Evolutionary conservation across 331 rosid species (phyloP), one percentile per base, ranked within the genome.

Genomic region (Erythrophleum ivorense): DNA sequence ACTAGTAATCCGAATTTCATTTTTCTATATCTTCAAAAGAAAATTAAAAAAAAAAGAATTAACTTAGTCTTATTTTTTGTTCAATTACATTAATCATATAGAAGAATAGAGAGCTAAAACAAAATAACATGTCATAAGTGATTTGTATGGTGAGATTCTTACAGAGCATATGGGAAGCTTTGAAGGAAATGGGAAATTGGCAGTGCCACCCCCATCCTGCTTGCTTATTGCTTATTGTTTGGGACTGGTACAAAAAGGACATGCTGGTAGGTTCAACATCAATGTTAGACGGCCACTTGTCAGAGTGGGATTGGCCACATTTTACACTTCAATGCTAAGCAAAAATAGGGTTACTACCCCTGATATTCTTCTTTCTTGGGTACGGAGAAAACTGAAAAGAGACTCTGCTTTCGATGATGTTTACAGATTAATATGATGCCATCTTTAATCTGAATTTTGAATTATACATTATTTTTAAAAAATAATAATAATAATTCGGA

Each of bases 301-400:
- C 86, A 71, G 46, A 62, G 18, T 68, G 38, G 59, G 54, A 78
- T 84, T 62, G 81, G 87, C 18, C 1, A n/a, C 71, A 57, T 77
- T 18, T 69, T 11, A 18, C 46, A 31, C 75, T 54, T 85, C 73
- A 38, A 72, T 55, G 12, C 9, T 0, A 80, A 38, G 50, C 70
- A 53, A 21, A 71, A 38, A 31, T 58, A 55, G 14, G 80, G 76
- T 63, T n/a, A 29, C 12, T 33, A 21, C 74, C 33, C 21, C 54
- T 41, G 21, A 82, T 89, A 85, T 87, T 88, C 86, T 79, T 46
- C 38, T 85, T 83, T 84, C 84, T 90, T 79, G 92, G 86, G 83
- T 12, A 82, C 78, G 55, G 76, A 82, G 82, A 84, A 85, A 76
- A 31, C 88, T 85, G 77, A 81, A 77, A 84, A 79, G 74, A 40